Conservation (phyloP, 371 early-diverging fungal species). For the Conidiobolus incongruus region DNA sequence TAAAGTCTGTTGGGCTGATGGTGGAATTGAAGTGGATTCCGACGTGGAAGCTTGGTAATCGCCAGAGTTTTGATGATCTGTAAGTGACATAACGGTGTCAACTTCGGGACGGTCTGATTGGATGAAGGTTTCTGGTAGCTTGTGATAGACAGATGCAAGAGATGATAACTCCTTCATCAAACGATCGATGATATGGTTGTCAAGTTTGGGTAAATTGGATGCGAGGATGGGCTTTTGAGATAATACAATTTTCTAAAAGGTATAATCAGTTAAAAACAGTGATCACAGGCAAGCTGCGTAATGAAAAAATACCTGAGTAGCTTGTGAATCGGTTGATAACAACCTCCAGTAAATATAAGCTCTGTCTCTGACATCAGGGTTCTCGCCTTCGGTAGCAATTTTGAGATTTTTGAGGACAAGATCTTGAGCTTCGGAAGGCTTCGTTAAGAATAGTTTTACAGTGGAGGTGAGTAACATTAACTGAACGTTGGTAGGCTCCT, state of each 20-base stretch:
- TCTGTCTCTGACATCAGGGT: conserved; percentile 88
- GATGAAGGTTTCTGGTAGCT: conserved; percentile 60
- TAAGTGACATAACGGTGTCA: conserved; percentile 2
- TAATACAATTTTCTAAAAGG: conserved; percentile 2
- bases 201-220: neutral
- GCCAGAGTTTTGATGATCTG: neutral
- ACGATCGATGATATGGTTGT: conserved; percentile 17
- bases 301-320: conserved; percentile 46
- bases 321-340: conserved; percentile 76
- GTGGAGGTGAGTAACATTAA: conserved; percentile 65
- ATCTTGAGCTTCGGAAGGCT: conserved; percentile 69
- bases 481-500: conserved; percentile 55
- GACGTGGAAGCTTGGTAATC: neutral
- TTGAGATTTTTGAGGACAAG: conserved; percentile 71
- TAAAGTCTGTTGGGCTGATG: neutral
- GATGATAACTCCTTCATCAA: conserved; percentile 65
- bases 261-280: neutral
- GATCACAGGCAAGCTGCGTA: neutral
- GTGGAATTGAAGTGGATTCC: neutral
- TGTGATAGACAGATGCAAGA: conserved; percentile 83
- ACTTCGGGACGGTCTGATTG: conserved; percentile 3
- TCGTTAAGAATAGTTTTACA: conserved; percentile 77
- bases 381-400: conserved; percentile 72
- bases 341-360: conserved; percentile 93
- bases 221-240: neutral